These are phyloP conservation scores for Cladosporium sp. DNA, from an alignment of 2,329 filamentous ascomycete genomes.

Conservation along the genomic window DNA sequence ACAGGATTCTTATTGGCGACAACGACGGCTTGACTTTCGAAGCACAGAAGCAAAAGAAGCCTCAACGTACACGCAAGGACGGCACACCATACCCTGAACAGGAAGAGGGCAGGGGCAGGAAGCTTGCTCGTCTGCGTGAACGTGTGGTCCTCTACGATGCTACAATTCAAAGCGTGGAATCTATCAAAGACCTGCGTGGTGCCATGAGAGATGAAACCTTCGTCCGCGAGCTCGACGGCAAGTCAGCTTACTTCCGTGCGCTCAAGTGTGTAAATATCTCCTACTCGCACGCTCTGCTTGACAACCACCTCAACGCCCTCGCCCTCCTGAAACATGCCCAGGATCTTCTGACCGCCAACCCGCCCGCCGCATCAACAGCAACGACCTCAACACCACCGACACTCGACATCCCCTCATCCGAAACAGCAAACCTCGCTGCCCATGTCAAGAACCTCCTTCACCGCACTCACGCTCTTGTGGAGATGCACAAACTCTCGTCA, in stretches of 20 bases:
- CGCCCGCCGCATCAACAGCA: constrained; percentile 24
- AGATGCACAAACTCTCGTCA: constrained; percentile 62
- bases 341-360: constrained; percentile 49
- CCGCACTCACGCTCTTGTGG: constrained; percentile 78
- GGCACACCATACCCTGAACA: constrained; percentile 44
- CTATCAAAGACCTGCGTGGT: constrained; percentile 82
- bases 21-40: constrained; percentile 67
- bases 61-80: constrained; percentile 46
- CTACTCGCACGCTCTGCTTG: constrained; percentile 72
- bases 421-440: constrained; percentile 54
- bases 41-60: constrained; percentile 51
- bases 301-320: constrained; percentile 72
- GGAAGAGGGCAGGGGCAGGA: constrained; percentile 67
- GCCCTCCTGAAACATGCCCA: constrained; percentile 73
- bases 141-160: constrained; percentile 87
- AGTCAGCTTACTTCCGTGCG: constrained; percentile 77
- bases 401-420: constrained; percentile 59
- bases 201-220: constrained; percentile 79
- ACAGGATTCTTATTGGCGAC: constrained; percentile 79
- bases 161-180: constrained; percentile 83
- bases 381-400: constrained; percentile 51
- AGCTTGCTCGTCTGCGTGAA: constrained; percentile 76
- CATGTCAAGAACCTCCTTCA: constrained; percentile 68
- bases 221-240: constrained; percentile 70
- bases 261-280: constrained; percentile 85